Evolutionary conservation across 805 yeast genomes (phyloP), one percentile per base, ranked within the genome.

Genomic region (Metschnikowia sp.): DNA sequence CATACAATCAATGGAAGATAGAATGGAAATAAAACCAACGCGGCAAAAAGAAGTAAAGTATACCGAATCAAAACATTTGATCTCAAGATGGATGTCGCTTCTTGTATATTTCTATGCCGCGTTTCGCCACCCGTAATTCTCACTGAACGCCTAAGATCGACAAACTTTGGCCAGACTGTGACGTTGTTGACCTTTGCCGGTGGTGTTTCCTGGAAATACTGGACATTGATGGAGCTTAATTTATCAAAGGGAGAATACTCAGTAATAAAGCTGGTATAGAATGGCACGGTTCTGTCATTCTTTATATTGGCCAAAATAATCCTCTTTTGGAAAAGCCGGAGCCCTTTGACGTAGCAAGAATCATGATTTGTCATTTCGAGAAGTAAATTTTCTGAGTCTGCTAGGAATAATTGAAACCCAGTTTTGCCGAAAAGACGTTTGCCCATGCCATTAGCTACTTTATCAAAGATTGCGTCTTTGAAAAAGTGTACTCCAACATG

Each of bases 231-330:
- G 15, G 61, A 59, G 40, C 75, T 76, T 76, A 79, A 77, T 40
- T 70, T 67, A 32, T 82, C 82, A 61, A 89, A 90, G 1, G 96
- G 96, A 46, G 87, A 81, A 50, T 75, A 77, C 30, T 82, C 75
- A 3, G 92, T 75, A 48, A 92, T 84, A 63, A 74, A 90, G 0
- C 96, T 76, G 0, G 97, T 88, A 67, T 82, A 87, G 63, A 89
- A 92, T 12, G 92, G 84, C 8, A 91, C 98, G 0, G 96, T 81
- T 49, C 97, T 74, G 65, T 91, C 98, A 60, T 87, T 83, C 47
- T 82, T 75, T 22, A 84, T 76, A 65, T 92, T 91, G 9, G 96
- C 90, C 47, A 89, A 70, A 2, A 82, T 62, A 3, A 79, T 69
- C 45, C 85, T 75, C 46, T 76, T 73, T 50, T 81, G 68, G 62